Evolutionary conservation across 1,284 basidiomycete genomes (phyloP).

Genomic region (Pyrrhoderma lamaoense): DNA sequence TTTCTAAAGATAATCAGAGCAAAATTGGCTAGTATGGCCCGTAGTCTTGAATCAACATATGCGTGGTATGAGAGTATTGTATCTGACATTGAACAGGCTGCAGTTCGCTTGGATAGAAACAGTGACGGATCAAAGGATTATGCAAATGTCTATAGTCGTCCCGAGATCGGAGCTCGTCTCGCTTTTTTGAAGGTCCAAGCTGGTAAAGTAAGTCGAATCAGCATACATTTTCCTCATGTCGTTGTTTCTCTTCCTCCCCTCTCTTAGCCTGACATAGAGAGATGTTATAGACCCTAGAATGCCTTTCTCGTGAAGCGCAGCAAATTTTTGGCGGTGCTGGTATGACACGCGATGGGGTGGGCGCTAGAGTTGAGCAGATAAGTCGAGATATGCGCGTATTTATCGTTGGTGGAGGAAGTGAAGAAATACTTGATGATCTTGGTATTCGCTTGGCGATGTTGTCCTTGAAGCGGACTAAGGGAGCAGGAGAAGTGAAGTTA

Average conservation of each 20-base stretch:
- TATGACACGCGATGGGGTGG: slow-evolving; percentile 18
- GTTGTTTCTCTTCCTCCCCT: no score
- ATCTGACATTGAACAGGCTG: slow-evolving; percentile 15
- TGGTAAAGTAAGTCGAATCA: slow-evolving; percentile 12
- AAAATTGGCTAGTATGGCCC: slow-evolving; percentile 19
- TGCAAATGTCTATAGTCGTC: slow-evolving; percentile 13
- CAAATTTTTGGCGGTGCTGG: slow-evolving; percentile 20
- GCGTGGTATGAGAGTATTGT: slow-evolving; percentile 19
- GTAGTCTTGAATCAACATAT: slow-evolving; percentile 16
- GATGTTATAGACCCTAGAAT: slow-evolving; percentile 17
- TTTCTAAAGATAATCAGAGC: slow-evolving; percentile 14
- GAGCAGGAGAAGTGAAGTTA: no score
- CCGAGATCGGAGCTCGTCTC: slow-evolving; percentile 16
- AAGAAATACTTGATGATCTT: slow-evolving; percentile 21
- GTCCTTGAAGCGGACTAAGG: no score
- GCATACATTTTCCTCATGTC: no score
- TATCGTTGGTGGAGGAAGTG: slow-evolving; percentile 20
- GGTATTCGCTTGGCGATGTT: slow-evolving; percentile 10
- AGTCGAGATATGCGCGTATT: slow-evolving; percentile 21
- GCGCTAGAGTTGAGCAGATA: slow-evolving; percentile 20
- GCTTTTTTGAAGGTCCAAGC: slow-evolving; percentile 21
- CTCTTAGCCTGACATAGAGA: no score
- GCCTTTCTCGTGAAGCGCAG: slow-evolving; percentile 19
- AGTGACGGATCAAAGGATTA: slow-evolving; percentile 2
- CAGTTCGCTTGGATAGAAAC: neutral